A percentile compares a stretch with the other conserved stretches of the same genome.
Evolutionary conservation across 352 stramenopile species (phyloP).

Genomic region (Salisapilia sapeloensis): DNA sequence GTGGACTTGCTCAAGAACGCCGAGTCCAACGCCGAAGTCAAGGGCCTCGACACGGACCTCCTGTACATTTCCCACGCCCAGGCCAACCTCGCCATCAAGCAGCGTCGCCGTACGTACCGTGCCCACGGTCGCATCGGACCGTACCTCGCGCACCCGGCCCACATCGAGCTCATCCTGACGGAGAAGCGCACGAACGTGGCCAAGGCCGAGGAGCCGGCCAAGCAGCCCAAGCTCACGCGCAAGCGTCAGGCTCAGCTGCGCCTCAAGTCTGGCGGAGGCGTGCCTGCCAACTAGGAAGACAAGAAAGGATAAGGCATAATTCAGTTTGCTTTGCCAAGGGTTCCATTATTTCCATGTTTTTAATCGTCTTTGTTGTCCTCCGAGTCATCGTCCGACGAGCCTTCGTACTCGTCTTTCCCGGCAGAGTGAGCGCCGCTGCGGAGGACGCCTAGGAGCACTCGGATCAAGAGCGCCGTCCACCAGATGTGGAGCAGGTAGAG

Average conservation of each 20-base stretch:
- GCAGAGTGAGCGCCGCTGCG: conserved; percentile 59
- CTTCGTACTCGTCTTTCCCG: conserved; percentile 76
- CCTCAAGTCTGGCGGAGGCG: conserved; percentile 76
- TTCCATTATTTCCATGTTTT: conserved; percentile 4
- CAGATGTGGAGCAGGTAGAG: conserved; percentile 75
- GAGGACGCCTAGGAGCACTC: conserved; percentile 45
- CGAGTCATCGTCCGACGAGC: conserved; percentile 64
- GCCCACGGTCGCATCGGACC: conserved; percentile 94
- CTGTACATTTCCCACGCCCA: conserved; percentile 96
- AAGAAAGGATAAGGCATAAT: background rate
- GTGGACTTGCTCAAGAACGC: conserved; percentile 97
- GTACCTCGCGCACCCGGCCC: conserved; percentile 97
- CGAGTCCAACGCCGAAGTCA: conserved; percentile 97
- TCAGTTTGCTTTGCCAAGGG: conserved; percentile 4
- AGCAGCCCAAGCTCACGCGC: conserved; percentile 70
- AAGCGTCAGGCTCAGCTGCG: conserved; percentile 81
- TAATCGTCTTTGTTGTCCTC: conserved; percentile 42
- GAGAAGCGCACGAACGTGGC: conserved; percentile 90
- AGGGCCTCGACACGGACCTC: conserved; percentile 93
- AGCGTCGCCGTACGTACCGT: conserved; percentile 97
- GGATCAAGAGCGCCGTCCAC: conserved; percentile 63
- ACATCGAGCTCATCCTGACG: conserved; percentile 98
- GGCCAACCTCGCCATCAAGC: conserved; percentile 95
- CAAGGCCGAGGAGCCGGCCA: conserved; percentile 83
- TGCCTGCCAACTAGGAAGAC: conserved; percentile 70